Evolutionary conservation across 148 eudicot genomes (phyloP), one percentile per base, ranked within the genome.

Genomic region (Limonium bicolor): DNA sequence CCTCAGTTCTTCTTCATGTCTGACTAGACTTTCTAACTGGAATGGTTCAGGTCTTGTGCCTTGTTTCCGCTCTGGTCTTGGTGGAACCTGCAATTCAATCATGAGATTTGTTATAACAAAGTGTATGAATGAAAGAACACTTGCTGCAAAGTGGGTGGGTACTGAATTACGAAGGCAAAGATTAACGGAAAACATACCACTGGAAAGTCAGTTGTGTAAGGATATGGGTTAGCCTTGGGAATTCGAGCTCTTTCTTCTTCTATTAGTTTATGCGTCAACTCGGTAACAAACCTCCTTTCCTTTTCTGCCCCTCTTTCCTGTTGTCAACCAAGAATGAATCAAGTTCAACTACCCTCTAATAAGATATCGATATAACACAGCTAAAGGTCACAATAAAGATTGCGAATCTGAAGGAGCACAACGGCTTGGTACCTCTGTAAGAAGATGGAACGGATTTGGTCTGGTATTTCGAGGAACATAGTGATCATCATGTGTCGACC

Each of bases 251-350:
- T 68, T 62, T 78, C 99, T 48, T 85, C 95, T 60, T 90, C 95
- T 40, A 68, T 9, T 50, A 73, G 74, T 67, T 85, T 85, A 38
- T 71, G 82, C 53, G 69, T 29, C 14, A 85, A 47, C 46, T 84
- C 99, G 25, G 61, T 74, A 23, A 64, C 46, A 36, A 85, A 52
- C 27, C 65, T 80, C 50, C 50, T 60, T 61, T 80, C 94, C 47
- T 90, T 90, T 70, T 81, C 82, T 12, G 69, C 80, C 27, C 95
- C 99, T 71, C 99, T 70, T 61, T 76, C 95, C 94, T 86, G 77
- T 37, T 40, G 45, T 40, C 26, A 22, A 12, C 2, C 22, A 3
- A 41, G 5, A 5, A 15, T 41, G 12, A 3, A 6, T 38, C 42
- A 38, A 38, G 11, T 38, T 4, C 9, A 38, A 18, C 1, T 38